Evolutionary conservation across 345 rosid species (phyloP).

Genomic region (Erysimum cheiranthoides): DNA sequence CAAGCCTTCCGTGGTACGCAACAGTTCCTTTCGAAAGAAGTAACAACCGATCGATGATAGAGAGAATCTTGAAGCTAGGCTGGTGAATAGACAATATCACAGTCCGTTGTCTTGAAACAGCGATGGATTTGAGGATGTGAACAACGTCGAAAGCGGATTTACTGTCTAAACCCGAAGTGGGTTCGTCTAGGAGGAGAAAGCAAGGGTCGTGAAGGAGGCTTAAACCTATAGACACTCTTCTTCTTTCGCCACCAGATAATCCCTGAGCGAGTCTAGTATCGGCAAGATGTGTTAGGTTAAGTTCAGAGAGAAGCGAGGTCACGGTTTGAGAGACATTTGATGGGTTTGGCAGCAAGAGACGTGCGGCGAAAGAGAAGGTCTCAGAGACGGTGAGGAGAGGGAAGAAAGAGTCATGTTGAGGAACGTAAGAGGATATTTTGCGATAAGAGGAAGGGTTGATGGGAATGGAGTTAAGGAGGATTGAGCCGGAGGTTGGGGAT

Average conservation of each 20-base stretch:
- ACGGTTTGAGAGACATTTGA: slow-evolving; percentile 47
- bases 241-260: slow-evolving; percentile 82
- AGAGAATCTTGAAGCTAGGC: slow-evolving; percentile 90
- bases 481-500: slow-evolving; percentile 71
- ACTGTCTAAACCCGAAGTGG: slow-evolving; percentile 89
- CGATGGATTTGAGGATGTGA: slow-evolving; percentile 66
- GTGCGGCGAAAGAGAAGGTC: slow-evolving; percentile 75
- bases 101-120: slow-evolving; percentile 68
- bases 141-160: slow-evolving; percentile 82
- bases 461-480: slow-evolving; percentile 73
- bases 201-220: slow-evolving; percentile 89
- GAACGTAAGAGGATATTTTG: slow-evolving; percentile 85
- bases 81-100: slow-evolving; percentile 91
- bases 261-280: slow-evolving; percentile 59
- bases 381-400: slow-evolving; percentile 80
- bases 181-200: slow-evolving; percentile 86
- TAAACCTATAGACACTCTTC: slow-evolving; percentile 88
- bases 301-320: slow-evolving; percentile 63
- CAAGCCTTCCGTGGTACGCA: slow-evolving; percentile 70
- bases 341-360: slow-evolving; percentile 61
- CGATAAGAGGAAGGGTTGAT: slow-evolving; percentile 82
- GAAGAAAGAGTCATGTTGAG: slow-evolving; percentile 82
- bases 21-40: slow-evolving; percentile 77
- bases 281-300: slow-evolving; percentile 64
- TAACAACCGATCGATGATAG: slow-evolving; percentile 66